Evolutionary conservation across 345 rosid genomes (phyloP).

Genomic region (Salix brachista): DNA sequence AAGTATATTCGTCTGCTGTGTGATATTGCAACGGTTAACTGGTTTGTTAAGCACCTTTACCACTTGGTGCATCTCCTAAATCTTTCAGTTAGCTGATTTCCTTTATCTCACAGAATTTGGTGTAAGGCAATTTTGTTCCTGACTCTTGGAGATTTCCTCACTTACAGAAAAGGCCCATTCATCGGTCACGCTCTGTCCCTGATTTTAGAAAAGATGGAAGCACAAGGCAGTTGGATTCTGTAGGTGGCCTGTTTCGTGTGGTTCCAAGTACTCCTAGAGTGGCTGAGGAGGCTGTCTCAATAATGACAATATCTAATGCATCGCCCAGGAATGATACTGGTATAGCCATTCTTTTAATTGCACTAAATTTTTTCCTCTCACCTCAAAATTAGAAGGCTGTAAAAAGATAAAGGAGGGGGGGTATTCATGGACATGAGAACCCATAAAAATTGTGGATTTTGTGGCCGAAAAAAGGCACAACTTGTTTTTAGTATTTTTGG

Average conservation of each 20-base stretch:
- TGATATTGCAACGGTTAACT: neutral
- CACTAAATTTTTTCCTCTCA: neutral
- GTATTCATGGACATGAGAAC: too few species aligned
- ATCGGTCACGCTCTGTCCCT: conserved; percentile 87
- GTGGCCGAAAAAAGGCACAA: too few species aligned
- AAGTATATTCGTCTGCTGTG: neutral
- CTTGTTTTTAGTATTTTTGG: neutral
- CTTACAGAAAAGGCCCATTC: conserved; percentile 69
- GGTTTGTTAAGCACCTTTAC: neutral
- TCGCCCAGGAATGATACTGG: conserved; percentile 36
- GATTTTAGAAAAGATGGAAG: conserved; percentile 57
- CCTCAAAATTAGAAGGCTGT: neutral
- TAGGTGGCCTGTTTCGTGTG: conserved; percentile 55
- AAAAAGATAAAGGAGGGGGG: neutral
- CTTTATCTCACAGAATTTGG: neutral
- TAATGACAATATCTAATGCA: conserved; percentile 21
- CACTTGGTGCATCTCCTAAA: neutral
- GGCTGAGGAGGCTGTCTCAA: conserved; percentile 22
- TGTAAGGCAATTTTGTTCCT: neutral
- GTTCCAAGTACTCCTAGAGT: conserved; percentile 54
- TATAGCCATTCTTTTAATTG: conserved; percentile 24
- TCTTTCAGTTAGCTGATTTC: neutral
- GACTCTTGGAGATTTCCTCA: conserved; percentile 23
- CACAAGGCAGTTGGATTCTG: conserved; percentile 36
- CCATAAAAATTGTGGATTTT: too few species aligned